Base-by-base conservation (phyloP, 108 stramenopile species). In the Aurantiochytrium sp. region DNA sequence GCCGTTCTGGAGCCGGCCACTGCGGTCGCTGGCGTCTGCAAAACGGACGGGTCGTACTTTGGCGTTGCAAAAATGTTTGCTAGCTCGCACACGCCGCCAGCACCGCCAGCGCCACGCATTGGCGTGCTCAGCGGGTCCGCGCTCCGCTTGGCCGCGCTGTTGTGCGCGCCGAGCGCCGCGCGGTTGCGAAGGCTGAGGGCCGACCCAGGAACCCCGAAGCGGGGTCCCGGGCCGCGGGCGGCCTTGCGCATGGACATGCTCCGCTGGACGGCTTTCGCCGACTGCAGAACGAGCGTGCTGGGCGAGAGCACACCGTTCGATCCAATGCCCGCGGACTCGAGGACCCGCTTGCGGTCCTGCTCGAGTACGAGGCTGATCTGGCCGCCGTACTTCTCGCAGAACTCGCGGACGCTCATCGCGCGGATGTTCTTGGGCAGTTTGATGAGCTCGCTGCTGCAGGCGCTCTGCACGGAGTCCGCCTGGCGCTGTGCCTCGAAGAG, bases 181-280 rank as follows among this genome's bases (percentile, higher is more conserved):
- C 45, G 39, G 2, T 41, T 81, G 45, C 73, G 73, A 2, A 81
- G 73, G 45, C 42, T 48, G 30, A 81, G 39, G 19, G 39, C n/a
- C 45, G 39, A 48, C 32, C 73, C 73, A 12, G 73, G 73, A 48
- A 24, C 32, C 12, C 42, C 30, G 12, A 81, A 15, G 19, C 42
- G 39, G 36, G 12, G 42, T 17, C 39, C 73, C 8, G 59, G 34
- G 59, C 59, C 59, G 8, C 19, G 8, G 24, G 42, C 42, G 12
- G 73, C 39, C 19, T 81, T 81, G 17, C 73, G 73, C 73, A 81
- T 81, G 30, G 73, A 81, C 73, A 81, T 81, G 73, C 42, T 81
- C 12, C 36, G 73, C n/a, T 12, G 24, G 24, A 81, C 45, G 24
- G 39, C 73, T 24, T 81, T 41, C 6, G 73, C 73, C 12, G 73